Conservation (phyloP, 768 basidiomycete genomes). For the Gelatoporia subvermispora region DNA sequence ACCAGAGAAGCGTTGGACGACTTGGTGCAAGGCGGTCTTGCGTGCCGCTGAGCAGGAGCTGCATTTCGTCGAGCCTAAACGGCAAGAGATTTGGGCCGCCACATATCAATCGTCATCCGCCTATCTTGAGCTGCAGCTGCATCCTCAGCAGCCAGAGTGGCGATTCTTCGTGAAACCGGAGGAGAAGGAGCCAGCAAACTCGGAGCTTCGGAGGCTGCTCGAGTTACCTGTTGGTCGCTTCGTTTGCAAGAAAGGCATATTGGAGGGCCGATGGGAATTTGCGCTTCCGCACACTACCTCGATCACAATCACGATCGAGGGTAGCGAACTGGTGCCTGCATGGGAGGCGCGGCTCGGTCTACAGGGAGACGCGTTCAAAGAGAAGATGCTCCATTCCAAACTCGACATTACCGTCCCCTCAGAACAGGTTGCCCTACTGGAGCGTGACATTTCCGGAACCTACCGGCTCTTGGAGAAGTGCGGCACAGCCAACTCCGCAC, state of each 20-base stretch:
- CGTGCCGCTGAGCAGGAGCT: slow-evolving; percentile 59
- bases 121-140: slow-evolving; percentile 68
- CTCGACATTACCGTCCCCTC: slow-evolving; percentile 57
- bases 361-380: slow-evolving; percentile 55
- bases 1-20: slow-evolving; percentile 53
- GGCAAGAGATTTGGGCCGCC: slow-evolving; percentile 85
- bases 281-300: slow-evolving; percentile 59
- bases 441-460: slow-evolving; percentile 76
- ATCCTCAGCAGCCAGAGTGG: slow-evolving; percentile 82
- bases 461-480: slow-evolving; percentile 82
- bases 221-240: slow-evolving; percentile 72
- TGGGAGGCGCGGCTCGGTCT: slow-evolving; percentile 86
- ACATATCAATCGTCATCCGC: slow-evolving; percentile 71
- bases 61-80: slow-evolving; percentile 79
- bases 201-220: slow-evolving; percentile 70
- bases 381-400: slow-evolving; percentile 61
- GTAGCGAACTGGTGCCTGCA: slow-evolving; percentile 66
- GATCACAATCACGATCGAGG: slow-evolving; percentile 58
- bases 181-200: slow-evolving; percentile 65
- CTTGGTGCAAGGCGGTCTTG: slow-evolving; percentile 66
- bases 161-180: slow-evolving; percentile 72
- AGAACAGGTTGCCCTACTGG: slow-evolving; percentile 45
- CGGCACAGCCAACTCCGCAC: slow-evolving; percentile 79
- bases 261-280: slow-evolving; percentile 75
- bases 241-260: slow-evolving; percentile 48